Evolutionary conservation across 805 yeast genomes (phyloP).

Genomic region (Nakazawaea ernobii): DNA sequence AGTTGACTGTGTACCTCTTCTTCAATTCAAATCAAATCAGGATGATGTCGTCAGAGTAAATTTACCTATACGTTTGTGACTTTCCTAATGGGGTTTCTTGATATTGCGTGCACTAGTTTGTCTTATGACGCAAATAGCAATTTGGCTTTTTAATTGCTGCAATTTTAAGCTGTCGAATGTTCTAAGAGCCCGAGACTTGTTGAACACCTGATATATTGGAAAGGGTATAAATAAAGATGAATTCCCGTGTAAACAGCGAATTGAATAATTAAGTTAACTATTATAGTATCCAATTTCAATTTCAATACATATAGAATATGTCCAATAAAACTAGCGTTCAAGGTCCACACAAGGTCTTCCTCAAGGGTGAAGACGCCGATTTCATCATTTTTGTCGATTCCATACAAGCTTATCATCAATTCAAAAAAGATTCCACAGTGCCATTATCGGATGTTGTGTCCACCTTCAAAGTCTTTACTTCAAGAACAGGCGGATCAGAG

Average conservation of each 20-base stretch:
- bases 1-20: neutral
- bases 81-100: no score
- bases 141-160: neutral
- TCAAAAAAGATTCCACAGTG: constrained; percentile 44
- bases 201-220: no score
- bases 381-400: constrained; percentile 62
- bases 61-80: no score
- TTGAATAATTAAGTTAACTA: no score
- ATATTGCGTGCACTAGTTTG: neutral
- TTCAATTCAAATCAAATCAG: no score
- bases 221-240: neutral
- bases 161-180: neutral
- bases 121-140: constrained; percentile 1
- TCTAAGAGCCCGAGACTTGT: neutral
- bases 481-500: constrained; percentile 60
- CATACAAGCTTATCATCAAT: constrained; percentile 40
- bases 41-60: no score
- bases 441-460: constrained; percentile 62
- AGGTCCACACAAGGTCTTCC: constrained; percentile 45
- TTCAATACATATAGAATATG: neutral
- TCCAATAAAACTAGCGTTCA: constrained; percentile 5
- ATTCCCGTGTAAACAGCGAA: no score
- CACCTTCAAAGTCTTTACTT: constrained; percentile 57
- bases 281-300: neutral
- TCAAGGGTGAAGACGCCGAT: constrained; percentile 60